Evolutionary conservation across 1,139 yeast species (phyloP), one percentile per base, ranked within the genome.

Genomic region (Citeromyces siamensis): DNA sequence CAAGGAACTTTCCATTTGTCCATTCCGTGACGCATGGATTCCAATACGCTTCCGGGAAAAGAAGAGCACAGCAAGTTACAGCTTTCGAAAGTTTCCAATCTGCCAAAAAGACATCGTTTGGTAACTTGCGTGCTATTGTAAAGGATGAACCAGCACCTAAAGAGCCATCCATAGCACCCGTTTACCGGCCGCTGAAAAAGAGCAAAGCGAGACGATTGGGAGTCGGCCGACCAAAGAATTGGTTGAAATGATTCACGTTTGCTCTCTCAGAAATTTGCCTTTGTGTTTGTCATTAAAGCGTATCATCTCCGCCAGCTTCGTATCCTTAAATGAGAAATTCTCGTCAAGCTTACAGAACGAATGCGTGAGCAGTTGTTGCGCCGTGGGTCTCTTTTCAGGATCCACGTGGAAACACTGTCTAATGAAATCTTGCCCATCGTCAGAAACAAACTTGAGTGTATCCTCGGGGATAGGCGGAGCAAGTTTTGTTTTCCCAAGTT

Each of bases 391-490:
- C 47, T 66, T 58, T 23, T 75, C 80, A 0, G 98, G 90, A 48
- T 90, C 81, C 26, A 78, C 75, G 6, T 75, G 74, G 53, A 93
- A 90, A 54, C 98, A 93, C 40, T 64, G 57, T 44, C 76, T 76
- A 40, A 93, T 60, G 45, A 90, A 90, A 33, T 69, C 68, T 40
- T 72, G 70, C 1, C 95, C 96, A 7, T 62, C 70, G 3, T 51
- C 50, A 3, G 86, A 72, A 38, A 86, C 75, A 45, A 63, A 58
- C 6, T 75, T 75, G 33, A 66, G 57, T 2, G 93, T 80, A 44
- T 86, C 95, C 17, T 80, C 86, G 0, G 96, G 95, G 39, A 93
- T 86, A 0, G 98, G 98, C 2, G 98, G 98, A 0, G 96, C 94
- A 41, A 66, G 74, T 55, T 75, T 80, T 49, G 58, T 84, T 62